These are phyloP conservation scores for Volutella citrinella DNA, from an alignment of 2,329 filamentous ascomycete species.

Conservation along the genomic window DNA sequence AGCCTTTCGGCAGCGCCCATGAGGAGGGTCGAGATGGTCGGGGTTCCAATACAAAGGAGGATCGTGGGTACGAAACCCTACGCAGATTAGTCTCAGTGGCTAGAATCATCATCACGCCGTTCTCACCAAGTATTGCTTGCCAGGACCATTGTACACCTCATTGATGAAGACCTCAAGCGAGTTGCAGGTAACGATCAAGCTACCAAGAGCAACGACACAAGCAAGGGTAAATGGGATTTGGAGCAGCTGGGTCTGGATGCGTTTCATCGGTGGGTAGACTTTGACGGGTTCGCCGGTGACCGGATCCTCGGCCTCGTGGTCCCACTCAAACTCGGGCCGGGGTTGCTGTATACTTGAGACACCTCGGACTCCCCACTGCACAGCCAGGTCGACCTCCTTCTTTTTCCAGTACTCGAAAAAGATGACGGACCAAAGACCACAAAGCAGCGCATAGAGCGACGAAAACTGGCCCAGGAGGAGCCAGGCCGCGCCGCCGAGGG, in stretches of 20 bases:
- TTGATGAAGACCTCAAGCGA: constrained; percentile 94
- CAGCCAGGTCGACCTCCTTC: constrained; percentile 79
- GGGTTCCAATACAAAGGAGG: constrained; percentile 77
- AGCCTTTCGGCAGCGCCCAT: constrained; percentile 73
- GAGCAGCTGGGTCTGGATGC: constrained; percentile 72
- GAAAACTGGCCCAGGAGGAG: constrained; percentile 83
- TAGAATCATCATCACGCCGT: neutral
- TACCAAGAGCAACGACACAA: constrained; percentile 70
- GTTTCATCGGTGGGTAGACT: constrained; percentile 72
- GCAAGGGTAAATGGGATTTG: constrained; percentile 81
- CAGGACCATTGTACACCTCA: constrained; percentile 85
- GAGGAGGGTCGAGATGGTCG: constrained; percentile 72
- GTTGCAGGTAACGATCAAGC: constrained; percentile 82
- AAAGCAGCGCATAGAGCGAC: constrained; percentile 72
- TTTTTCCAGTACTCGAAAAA: constrained; percentile 98
- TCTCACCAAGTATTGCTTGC: constrained; percentile 78
- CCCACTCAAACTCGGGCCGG: constrained; percentile 74
- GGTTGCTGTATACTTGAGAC: constrained; percentile 79
- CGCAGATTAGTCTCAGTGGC: constrained; percentile 11
- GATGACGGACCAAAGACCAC: constrained; percentile 80
- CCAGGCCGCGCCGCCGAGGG: constrained; percentile 75
- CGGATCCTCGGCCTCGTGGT: constrained; percentile 72
- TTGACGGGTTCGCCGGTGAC: constrained; percentile 77
- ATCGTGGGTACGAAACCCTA: constrained; percentile 85
- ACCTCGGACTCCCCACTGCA: constrained; percentile 85